Base-by-base conservation (phyloP, 2,329 filamentous ascomycete genomes). In the Canariomyces notabilis region DNA sequence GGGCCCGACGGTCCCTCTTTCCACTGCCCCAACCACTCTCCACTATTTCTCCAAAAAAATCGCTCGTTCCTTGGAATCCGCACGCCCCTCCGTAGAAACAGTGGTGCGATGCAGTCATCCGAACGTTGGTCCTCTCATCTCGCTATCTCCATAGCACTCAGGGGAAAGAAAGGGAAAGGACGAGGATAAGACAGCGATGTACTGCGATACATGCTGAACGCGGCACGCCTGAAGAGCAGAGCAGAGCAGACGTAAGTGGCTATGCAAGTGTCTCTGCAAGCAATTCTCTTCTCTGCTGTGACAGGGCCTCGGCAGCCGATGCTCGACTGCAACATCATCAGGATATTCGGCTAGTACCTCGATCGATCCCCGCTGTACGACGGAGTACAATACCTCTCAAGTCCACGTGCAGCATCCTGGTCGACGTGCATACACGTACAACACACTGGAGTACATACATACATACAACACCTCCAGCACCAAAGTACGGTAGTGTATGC, bases 351-450 rank as follows among this genome's bases (percentile, higher is more conserved):
- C 42, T 43, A 44, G 53, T 50, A 51, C 51, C 46, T 54, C 37
- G 53, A 49, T 43, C 34, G 45, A 43, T 44, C 49, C 41, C 52
- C 52, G 54, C 44, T 48, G 50, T 54, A 52, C 54, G 46, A 53
- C 50, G 26, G 35, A 50, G 46, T 51, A 54, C 51, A 48, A n/a
- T n/a, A n/a, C n/a, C n/a, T 43, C 31, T 29, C 44, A 48, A 39
- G 43, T 50, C 52, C 50, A 57, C 57, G 51, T 55, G 56, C 45
- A 44, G 47, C 33, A 46, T 51, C 38, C 41, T 44, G 47, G 49
- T 46, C 56, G 53, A 55, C 52, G 41, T 56, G 56, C 55, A 57
- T n/a, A n/a, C n/a, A n/a, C n/a, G n/a, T n/a, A n/a, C n/a, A n/a
- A n/a, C n/a, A n/a, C n/a, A n/a, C n/a, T n/a, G n/a, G 52, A 43